phyloP scores from a whole-genome alignment of 140 eudicot species.

The Cichorium intybus region DNA sequence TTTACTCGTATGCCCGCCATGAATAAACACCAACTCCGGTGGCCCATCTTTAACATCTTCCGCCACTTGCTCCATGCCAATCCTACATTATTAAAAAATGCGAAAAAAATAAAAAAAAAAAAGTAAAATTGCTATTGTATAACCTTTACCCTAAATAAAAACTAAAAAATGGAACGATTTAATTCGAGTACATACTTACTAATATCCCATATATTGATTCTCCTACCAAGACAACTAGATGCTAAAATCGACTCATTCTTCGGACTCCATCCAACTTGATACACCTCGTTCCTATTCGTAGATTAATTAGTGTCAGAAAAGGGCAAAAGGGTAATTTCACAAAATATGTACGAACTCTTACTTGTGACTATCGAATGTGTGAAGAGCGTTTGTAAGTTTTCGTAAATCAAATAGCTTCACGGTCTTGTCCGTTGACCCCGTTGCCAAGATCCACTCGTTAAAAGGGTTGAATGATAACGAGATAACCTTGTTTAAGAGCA shows the following conservation, averaged over 20 bases:
- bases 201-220: conserved; percentile 76
- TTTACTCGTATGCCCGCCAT: conserved; percentile 83
- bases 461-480: conserved; percentile 88
- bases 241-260: conserved; percentile 88
- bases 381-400: conserved; percentile 62
- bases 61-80: conserved; percentile 59
- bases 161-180: background rate
- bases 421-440: conserved; percentile 97
- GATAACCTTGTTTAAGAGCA: conserved; percentile 52
- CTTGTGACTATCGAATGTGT: conserved; percentile 87
- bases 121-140: background rate
- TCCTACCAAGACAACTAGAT: conserved; percentile 90
- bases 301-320: background rate
- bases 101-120: background rate
- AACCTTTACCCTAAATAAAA: background rate
- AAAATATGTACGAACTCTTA: conserved; percentile 30
- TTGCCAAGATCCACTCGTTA: conserved; percentile 95
- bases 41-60: conserved; percentile 93
- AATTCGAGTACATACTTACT: background rate
- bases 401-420: conserved; percentile 84
- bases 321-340: background rate
- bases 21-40: conserved; percentile 76
- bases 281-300: conserved; percentile 68
- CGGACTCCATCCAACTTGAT: conserved; percentile 98
- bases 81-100: conserved; percentile 27